Percentiles rank a stretch among this genome's conserved stretches.
phyloP scores from a whole-genome alignment of 2,329 filamentous ascomycete genomes.

The Aspergillus piperis region DNA sequence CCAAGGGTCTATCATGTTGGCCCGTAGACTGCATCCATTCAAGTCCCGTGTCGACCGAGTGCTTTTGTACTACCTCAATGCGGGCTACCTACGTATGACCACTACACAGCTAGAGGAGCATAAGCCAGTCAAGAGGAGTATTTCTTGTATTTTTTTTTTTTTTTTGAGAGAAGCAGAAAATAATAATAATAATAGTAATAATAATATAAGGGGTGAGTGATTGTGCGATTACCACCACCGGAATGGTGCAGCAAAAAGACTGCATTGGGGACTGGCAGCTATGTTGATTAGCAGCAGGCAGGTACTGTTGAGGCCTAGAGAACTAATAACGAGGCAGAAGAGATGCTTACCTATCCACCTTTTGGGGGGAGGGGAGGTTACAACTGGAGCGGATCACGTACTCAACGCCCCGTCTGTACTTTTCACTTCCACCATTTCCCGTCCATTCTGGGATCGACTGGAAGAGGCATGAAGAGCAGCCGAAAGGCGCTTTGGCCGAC shows the following conservation, averaged over 20 bases:
- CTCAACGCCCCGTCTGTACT: not conserved
- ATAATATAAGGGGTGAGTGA: not conserved
- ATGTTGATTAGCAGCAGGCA: not conserved
- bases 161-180: too few species aligned
- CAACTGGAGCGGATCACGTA: not conserved
- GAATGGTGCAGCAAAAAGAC: not conserved
- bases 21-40: too few species aligned
- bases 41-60: not conserved
- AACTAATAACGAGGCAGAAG: not conserved
- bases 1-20: not conserved
- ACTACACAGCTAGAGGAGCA: not conserved
- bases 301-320: not conserved
- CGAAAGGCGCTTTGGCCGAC: conserved; percentile 12
- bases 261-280: not conserved
- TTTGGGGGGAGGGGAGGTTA: not conserved
- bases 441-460: conserved; percentile 9
- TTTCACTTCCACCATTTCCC: not conserved
- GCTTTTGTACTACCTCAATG: not conserved
- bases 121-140: not conserved
- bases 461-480: conserved; percentile 10
- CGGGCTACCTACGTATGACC: not conserved
- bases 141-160: not conserved
- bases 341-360: not conserved
- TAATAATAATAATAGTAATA: too few species aligned
- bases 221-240: not conserved